These are phyloP conservation scores for Coffea canephora DNA, from an alignment of 257 asterid species.

Conservation along the genomic window DNA sequence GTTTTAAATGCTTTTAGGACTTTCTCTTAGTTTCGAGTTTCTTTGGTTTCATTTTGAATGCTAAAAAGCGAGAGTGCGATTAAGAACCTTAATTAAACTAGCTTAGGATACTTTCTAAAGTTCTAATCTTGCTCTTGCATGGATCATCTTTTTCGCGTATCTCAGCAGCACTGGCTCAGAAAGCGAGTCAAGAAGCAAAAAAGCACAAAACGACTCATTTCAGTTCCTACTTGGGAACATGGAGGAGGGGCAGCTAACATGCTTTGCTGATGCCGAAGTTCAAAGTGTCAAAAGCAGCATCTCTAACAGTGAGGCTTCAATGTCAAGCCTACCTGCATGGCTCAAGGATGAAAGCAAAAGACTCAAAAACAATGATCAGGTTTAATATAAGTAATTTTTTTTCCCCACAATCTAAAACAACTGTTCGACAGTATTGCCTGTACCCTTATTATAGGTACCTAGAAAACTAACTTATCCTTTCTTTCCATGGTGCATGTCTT, in stretches of 20 bases:
- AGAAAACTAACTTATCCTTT: slow-evolving; percentile 5
- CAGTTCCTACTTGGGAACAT: slow-evolving; percentile 25
- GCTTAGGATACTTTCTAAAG: slow-evolving; percentile 10
- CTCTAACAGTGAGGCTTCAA: slow-evolving; percentile 32
- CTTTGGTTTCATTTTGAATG: slow-evolving; percentile 4
- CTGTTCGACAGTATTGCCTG: neutral
- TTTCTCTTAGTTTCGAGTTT: slow-evolving; percentile 10
- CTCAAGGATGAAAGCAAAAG: slow-evolving; percentile 58
- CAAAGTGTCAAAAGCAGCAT: slow-evolving; percentile 17
- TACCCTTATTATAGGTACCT: too few species aligned
- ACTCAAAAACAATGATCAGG: slow-evolving; percentile 44
- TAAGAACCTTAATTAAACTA: neutral
- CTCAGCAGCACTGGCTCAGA: slow-evolving; percentile 28
- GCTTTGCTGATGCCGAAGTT: slow-evolving; percentile 49
- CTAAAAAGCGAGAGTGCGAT: neutral
- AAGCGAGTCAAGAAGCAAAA: slow-evolving; percentile 31
- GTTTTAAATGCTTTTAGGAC: neutral
- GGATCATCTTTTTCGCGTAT: neutral
- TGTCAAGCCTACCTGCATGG: slow-evolving; percentile 72
- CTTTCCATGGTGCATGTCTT: slow-evolving; percentile 17
- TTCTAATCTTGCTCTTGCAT: neutral
- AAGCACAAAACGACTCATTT: slow-evolving; percentile 24
- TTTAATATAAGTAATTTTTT: slow-evolving; percentile 16
- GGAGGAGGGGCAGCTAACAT: slow-evolving; percentile 28
- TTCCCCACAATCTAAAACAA: neutral